Evolutionary conservation across 352 stramenopile species (phyloP), one percentile per base, ranked within the genome.

Genomic region (Pythium brachiatum): DNA sequence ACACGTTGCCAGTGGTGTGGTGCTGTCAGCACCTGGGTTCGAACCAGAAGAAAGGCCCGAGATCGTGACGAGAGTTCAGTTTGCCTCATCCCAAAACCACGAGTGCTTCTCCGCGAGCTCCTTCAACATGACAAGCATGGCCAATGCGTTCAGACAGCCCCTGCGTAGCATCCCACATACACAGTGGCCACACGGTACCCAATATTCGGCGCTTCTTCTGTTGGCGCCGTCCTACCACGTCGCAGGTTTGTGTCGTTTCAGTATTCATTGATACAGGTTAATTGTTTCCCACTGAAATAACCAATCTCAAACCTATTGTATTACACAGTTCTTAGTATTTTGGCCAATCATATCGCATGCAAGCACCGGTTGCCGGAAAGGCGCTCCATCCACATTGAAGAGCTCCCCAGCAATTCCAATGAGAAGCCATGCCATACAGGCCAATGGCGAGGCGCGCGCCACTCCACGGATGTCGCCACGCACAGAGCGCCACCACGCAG

Each of bases 201-300:
- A 55, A 55, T 32, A 32, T 52, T 52, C 47, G 13, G 25, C 27
- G 47, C 47, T 7, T 39, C 27, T 39, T 54, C 47, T 16, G 47
- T 39, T 26, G 21, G 23, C 25, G 15, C 46, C 18, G 1, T 12
- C 47, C 21, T 25, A 4, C 25, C 4, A 18, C 8, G 12, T 38
- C 6, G n/a, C 26, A 16, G 15, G 1, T 20, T 13, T 26, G 53
- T 26, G 53, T 39, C 53, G 53, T 60, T 60, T 60, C 53, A 36
- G 36, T 60, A 60, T 60, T 5, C 16, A n/a, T 36, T 29, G 18
- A 50, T 29, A 51, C 15, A 60, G 36, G 34, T 26, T 41, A n/a
- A 6, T 29, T n/a, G 25, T 25, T 53, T 3, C 46, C 2, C 15
- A 12, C 16, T 43, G 36, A 44, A 44, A 44, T 44, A 20, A 44